Evolutionary conservation across 331 rosid genomes (phyloP), one percentile per base, ranked within the genome.

Genomic region (Pyracantha coccinea): DNA sequence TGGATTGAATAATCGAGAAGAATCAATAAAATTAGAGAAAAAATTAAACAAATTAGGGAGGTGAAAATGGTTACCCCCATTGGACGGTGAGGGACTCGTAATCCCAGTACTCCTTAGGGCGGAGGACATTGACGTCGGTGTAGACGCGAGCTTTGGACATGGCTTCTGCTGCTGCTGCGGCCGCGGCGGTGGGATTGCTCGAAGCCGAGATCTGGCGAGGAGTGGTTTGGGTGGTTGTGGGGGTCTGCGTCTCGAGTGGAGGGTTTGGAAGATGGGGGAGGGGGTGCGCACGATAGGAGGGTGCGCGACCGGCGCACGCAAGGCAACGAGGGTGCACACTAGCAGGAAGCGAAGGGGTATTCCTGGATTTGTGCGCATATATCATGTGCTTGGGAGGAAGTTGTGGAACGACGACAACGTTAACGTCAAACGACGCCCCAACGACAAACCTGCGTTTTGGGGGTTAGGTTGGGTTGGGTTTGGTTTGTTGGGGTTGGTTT

Each of bases 91-190:
- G 94, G 84, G 97, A 84, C 79, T 92, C 97, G 84, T 92, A 92
- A 68, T 92, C 97, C 96, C 97, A 92, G 73, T 92, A 90, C 83
- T 90, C 97, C 50, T 92, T 92, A 60, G 97, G 94, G 79, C 94
- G 97, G 72, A 87, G 77, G 77, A 88, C 96, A 79, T 92, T 92
- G 81, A 92, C 44, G 50, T 92, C 96, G 8, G 96, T 69, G 83
- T 92, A 92, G 68, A 92, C 97, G 14, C 96, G 97, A 75, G 97
- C 96, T 79, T 90, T 92, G 63, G 97, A 90, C 96, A 92, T 92
- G 72, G 75, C 55, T 53, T 50, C 55, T 16, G n/a, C 55, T 17
- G 57, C 57, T 52, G 57, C 19, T 7, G 21, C 57, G 10, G 57
- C 21, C 10, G 9, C 19, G 71, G 47, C 23, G 7, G 33, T 19